Base-by-base conservation (phyloP, 345 rosid species). In the Hibiscus syriacus region DNA sequence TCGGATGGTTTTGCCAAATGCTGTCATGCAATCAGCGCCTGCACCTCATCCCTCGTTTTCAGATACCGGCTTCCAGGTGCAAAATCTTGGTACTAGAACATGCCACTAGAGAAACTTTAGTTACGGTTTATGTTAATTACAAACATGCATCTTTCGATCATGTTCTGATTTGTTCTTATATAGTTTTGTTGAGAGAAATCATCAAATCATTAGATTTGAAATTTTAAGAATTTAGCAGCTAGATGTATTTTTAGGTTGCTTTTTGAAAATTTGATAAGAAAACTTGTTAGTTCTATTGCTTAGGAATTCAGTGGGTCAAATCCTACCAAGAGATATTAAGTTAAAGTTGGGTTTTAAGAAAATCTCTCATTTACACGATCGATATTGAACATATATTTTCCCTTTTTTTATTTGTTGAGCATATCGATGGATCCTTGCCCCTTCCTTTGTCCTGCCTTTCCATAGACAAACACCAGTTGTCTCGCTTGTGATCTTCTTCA, bases 61-160 rank as follows among this genome's bases (percentile, higher is more conserved):
- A 46, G 87, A 78, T 74, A 39, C 74, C 56, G 76, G 71, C 66
- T 72, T 75, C 70, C 87, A 82, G 90, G 95, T 85, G 70, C 59
- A 60, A 12, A 36, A 38, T 64, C 65, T 25, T 46, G 52, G 26
- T 7, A 5, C 39, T 36, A 36, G 12, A 0, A 36, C 12, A 36
- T 36, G 41, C 41, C 41, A 36, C 41, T 36, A 36, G n/a, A 36
- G 41, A 8, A 36, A 11, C 10, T 36, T 36, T 36, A 36, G 41
- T 11, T 6, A 20, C 38, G 46, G 64, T 19, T 30, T 20, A 17
- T 20, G 17, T 38, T 61, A 20, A 5, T 34, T 38, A 39, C 19
- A 20, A 20, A 4, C 2, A 34, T 36, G 45, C 30, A 20, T 39
- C 2, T 11, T 32, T 22, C 20, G 66, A 39, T 38, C 22, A 17